Evolutionary conservation across 2,329 filamentous ascomycete genomes (phyloP).

Genomic region (Bipolaris victoriae): DNA sequence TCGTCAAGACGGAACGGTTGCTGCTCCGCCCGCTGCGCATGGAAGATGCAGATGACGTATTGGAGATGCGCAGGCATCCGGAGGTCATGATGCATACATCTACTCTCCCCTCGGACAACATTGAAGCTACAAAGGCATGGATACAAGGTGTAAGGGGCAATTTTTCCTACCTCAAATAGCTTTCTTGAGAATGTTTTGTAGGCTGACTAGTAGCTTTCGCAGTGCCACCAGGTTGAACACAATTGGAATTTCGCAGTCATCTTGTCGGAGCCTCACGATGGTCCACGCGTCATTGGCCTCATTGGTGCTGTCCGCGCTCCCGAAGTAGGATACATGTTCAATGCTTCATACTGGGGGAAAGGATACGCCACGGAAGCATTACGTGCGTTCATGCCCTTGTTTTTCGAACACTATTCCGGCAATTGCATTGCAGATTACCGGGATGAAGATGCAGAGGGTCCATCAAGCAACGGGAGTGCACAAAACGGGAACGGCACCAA

Average conservation of each 20-base stretch:
- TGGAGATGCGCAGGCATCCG: constrained; percentile 61
- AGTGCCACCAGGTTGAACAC: constrained; percentile 38
- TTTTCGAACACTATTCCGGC: constrained; percentile 46
- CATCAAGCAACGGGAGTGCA: constrained; percentile 4
- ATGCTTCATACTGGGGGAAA: constrained; percentile 48
- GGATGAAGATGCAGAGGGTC: neutral
- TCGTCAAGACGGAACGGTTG: constrained; percentile 59
- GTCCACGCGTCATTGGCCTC: constrained; percentile 49
- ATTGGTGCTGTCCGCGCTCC: constrained; percentile 52
- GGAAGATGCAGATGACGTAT: constrained; percentile 59
- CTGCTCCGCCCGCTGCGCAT: constrained; percentile 59
- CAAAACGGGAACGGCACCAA: neutral
- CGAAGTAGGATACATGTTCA: constrained; percentile 53
- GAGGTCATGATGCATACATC: constrained; percentile 68
- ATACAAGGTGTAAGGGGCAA: constrained; percentile 36
- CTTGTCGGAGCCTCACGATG: constrained; percentile 5
- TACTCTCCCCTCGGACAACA: constrained; percentile 59
- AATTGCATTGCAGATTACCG: neutral
- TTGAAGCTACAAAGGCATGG: constrained; percentile 45
- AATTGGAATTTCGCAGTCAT: constrained; percentile 65
- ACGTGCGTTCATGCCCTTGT: constrained; percentile 49
- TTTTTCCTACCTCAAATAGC: neutral
- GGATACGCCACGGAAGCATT: constrained; percentile 55
- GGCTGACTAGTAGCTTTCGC: neutral
- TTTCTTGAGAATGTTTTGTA: too few species aligned